Conservation (phyloP, 192 early-diverging fungal genomes). For the Coemansia erecta region DNA sequence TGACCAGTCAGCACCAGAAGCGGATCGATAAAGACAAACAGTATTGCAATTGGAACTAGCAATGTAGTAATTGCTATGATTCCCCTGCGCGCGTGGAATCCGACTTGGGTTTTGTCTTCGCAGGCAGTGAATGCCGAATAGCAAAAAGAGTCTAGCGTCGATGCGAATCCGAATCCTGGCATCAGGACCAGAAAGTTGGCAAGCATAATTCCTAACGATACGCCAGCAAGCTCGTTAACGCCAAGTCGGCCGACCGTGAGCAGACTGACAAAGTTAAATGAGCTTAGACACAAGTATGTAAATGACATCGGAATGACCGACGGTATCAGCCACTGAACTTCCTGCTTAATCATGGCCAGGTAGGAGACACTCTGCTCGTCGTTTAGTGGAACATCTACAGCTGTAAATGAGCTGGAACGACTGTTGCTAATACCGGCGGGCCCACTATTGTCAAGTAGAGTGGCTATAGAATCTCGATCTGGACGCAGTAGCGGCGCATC, state of each 20-base stretch:
- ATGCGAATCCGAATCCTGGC: conserved; percentile 63
- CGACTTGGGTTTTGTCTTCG: conserved; percentile 42
- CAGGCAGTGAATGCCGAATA: conserved; percentile 40
- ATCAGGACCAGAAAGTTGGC: conserved; percentile 67
- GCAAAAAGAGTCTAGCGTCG: conserved; percentile 48
- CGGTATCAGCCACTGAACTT: conserved; percentile 27
- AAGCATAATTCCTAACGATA: conserved; percentile 68
- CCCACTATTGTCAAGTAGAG: too few relatives aligned
- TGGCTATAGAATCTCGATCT: too few relatives aligned
- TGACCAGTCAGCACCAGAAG: conserved; percentile 74
- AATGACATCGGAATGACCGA: conserved; percentile 55
- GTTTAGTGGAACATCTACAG: background rate
- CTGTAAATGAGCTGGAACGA: background rate
- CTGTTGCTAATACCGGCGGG: too few relatives aligned
- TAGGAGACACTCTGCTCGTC: conserved; percentile 21
- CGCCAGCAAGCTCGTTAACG: conserved; percentile 63
- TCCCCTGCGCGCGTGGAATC: conserved; percentile 44
- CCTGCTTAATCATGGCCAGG: conserved; percentile 24
- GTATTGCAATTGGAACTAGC: conserved; percentile 17
- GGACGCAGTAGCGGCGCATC: too few relatives aligned
- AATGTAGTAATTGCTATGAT: conserved; percentile 35
- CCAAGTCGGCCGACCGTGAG: conserved; percentile 64
- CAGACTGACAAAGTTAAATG: conserved; percentile 63
- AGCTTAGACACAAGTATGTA: conserved; percentile 67
- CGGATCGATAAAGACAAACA: conserved; percentile 49